Conservation (phyloP, 2,329 filamentous ascomycete species). For the Fusarium continuum region DNA sequence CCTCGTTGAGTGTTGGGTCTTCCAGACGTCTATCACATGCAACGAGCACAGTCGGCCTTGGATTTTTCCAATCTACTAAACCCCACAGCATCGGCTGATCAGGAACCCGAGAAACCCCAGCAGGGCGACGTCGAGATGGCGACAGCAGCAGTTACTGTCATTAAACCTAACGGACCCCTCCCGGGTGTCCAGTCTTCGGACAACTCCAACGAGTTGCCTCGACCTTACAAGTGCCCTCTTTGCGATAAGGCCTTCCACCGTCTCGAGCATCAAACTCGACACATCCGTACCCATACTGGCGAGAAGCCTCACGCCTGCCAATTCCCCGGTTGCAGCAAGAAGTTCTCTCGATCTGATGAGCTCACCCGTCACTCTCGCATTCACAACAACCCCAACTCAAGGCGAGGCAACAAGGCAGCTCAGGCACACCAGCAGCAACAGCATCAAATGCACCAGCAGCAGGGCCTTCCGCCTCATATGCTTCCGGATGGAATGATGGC, state of each 20-base stretch:
- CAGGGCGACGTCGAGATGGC: conserved; percentile 57
- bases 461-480: conserved; percentile 55
- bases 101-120: conserved; percentile 42
- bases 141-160: conserved; percentile 60
- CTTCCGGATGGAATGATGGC: conserved; percentile 76
- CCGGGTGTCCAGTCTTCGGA: conserved; percentile 70
- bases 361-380: conserved; percentile 96
- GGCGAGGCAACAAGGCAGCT: conserved; percentile 83
- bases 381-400: conserved; percentile 98
- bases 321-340: conserved; percentile 95
- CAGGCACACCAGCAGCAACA: conserved; percentile 55
- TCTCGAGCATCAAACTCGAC: conserved; percentile 88
- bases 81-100: conserved; percentile 52
- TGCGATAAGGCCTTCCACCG: conserved; percentile 99
- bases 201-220: conserved; percentile 75
- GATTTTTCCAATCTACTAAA: conserved; percentile 82
- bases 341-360: conserved; percentile 96
- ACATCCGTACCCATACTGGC: conserved; percentile 96
- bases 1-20: conserved; percentile 29
- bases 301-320: conserved; percentile 98
- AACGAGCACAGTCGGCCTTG: conserved; percentile 76
- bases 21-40: conserved; percentile 68
- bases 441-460: conserved; percentile 50
- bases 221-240: conserved; percentile 97
- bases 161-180: conserved; percentile 70